Conservation (phyloP, 2,329 filamentous ascomycete species). For the Hymenoscyphus salicellus region DNA sequence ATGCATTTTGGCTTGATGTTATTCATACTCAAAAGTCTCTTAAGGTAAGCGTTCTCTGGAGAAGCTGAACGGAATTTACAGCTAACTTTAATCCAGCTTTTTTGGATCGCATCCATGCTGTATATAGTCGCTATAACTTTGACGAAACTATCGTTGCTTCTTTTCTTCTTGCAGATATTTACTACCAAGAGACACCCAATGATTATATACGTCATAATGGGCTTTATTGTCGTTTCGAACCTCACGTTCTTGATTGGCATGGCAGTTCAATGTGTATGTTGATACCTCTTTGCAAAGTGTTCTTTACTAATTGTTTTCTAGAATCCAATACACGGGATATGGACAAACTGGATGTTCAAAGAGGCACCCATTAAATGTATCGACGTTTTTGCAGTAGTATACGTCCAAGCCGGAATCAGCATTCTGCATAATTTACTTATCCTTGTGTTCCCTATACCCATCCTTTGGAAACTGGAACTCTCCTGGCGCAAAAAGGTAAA, state of each 20-base stretch:
- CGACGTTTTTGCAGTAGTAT: slow-evolving; percentile 61
- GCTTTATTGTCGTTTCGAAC: background rate
- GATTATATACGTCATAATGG: background rate
- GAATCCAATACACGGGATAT: slow-evolving; percentile 14
- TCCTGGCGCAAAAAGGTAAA: slow-evolving; percentile 64
- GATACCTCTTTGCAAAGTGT: background rate
- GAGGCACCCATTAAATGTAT: slow-evolving; percentile 44
- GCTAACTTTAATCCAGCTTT: background rate
- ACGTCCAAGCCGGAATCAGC: slow-evolving; percentile 61
- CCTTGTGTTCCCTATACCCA: slow-evolving; percentile 62
- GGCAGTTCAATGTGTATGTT: slow-evolving; percentile 1
- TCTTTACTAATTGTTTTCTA: background rate
- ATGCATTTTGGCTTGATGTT: background rate
- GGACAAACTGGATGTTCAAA: slow-evolving; percentile 23
- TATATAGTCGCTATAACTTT: background rate
- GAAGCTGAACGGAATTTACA: background rate
- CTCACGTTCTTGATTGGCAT: background rate
- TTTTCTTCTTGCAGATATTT: slow-evolving; percentile 8
- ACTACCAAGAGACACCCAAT: background rate
- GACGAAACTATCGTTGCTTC: slow-evolving; percentile 10
- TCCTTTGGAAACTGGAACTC: slow-evolving; percentile 59
- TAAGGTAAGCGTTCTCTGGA: background rate
- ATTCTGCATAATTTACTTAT: slow-evolving; percentile 53
- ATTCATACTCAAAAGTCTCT: background rate
- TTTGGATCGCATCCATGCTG: slow-evolving; percentile 1